phyloP scores from a whole-genome alignment of 495 filamentous ascomycete species.

The Neurospora africana region DNA sequence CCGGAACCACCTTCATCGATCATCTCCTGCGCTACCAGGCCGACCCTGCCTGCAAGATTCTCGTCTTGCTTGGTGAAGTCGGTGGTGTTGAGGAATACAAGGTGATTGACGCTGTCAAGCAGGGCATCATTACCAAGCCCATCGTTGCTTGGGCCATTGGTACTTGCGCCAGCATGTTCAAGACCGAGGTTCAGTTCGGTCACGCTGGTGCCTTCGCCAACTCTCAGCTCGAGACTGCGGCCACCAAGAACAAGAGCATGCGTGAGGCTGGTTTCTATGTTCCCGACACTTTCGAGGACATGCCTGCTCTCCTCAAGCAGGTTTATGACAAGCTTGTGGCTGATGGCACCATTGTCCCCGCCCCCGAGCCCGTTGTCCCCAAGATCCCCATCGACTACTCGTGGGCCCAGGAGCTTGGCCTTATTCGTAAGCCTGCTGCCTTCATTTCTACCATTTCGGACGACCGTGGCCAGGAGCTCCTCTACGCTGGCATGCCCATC shows the following conservation, averaged over 20 bases:
- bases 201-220: constrained; percentile 98
- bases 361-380: constrained; percentile 80
- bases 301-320: constrained; percentile 60
- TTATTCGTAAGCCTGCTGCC: constrained; percentile 97
- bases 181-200: constrained; percentile 99
- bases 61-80: constrained; percentile 91
- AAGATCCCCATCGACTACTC: constrained; percentile 99
- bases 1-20: constrained; percentile 98
- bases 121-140: constrained; percentile 89
- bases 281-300: constrained; percentile 93
- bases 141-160: constrained; percentile 99
- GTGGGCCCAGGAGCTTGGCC: constrained; percentile 97
- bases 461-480: constrained; percentile 97
- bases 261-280: constrained; percentile 83
- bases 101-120: constrained; percentile 95
- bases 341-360: constrained; percentile 71
- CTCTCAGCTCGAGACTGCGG: constrained; percentile 95
- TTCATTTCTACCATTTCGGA: constrained; percentile 99
- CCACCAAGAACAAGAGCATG: constrained; percentile 94
- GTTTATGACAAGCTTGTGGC: constrained; percentile 82
- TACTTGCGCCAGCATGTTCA: constrained; percentile 98
- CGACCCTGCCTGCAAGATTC: constrained; percentile 94
- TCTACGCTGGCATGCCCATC: constrained; percentile 98
- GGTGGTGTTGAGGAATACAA: constrained; percentile 99
- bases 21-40: constrained; percentile 90